Base-by-base conservation (phyloP, 2,329 filamentous ascomycete genomes). In the Talaromyces sp. region DNA sequence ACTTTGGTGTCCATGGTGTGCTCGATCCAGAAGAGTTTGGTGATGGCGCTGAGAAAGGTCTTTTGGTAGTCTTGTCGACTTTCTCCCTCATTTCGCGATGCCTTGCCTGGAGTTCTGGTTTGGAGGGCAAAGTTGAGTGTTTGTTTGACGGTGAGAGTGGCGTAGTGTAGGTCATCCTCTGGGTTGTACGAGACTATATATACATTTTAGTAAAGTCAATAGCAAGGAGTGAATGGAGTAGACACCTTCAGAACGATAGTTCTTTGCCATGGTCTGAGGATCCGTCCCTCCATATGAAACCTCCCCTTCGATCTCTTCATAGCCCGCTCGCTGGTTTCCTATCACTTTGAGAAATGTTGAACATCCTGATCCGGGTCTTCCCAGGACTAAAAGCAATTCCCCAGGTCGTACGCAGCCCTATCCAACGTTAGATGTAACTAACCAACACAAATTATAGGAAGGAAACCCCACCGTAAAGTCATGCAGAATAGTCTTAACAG, bases 271-370 rank as follows among this genome's bases (percentile, higher is more conserved):
- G 14, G 75, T 77, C 7, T 78, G 70, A 0, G 83, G 78, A 67
- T 81, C 76, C 0, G 83, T 84, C 9, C 83, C 83, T n/a, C 84
- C 84, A 67, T 88, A 83, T 8, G 71, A 74, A 25, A 82, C 79
- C 54, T 79, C 77, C 0, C 88, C 88, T 0, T 82, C 75, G 3
- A 90, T 81, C 2, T 78, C 80, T 63, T 83, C 80, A 67, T 84
- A 91, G 0, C 87, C 87, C 5, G 76, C 76, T 59, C 88, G 76
- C 65, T 86, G 83, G 67, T 91, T 92, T 39, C 87, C 84, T 14
- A 96, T 85, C 0, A 90, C 91, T 80, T 96, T 96, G 63, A 96
- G 79, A 67, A 96, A 88, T 0, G 92, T 96, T 16, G 90, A 92
- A 75, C 92, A 96, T 50, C 77, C 63, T 1, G 63, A 73, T 7